A percentile compares a stretch with the other conserved stretches of the same genome.
Evolutionary conservation across 352 stramenopile species (phyloP).

Genomic region (Phytophthora boehmeriae): DNA sequence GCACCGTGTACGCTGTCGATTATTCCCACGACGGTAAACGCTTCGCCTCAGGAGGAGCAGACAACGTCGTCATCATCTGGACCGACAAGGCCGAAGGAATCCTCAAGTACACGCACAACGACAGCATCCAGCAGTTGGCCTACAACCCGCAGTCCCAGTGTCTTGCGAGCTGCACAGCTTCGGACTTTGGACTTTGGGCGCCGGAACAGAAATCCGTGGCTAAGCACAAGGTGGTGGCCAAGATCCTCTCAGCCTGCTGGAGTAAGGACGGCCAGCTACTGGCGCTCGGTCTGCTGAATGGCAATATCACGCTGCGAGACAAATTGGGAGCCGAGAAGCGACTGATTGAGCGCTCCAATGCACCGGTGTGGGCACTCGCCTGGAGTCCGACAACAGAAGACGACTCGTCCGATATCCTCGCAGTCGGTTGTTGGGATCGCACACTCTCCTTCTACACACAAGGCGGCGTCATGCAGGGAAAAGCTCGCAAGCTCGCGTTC

Average conservation of each 20-base stretch:
- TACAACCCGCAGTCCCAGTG: constrained; percentile 94
- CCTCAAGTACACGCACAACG: constrained; percentile 97
- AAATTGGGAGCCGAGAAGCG: constrained; percentile 92
- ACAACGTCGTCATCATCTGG: constrained; percentile 98
- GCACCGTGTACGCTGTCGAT: constrained; percentile 92
- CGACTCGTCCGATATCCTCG: constrained; percentile 80
- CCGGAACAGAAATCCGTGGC: constrained; percentile 93
- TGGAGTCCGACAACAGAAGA: constrained; percentile 88
- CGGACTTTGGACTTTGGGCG: constrained; percentile 95
- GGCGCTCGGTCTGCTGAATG: constrained; percentile 92
- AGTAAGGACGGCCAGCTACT: constrained; percentile 92
- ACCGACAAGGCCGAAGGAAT: constrained; percentile 93
- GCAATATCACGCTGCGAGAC: constrained; percentile 91
- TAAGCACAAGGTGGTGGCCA: constrained; percentile 95
- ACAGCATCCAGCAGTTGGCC: constrained; percentile 91
- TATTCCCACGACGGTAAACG: constrained; percentile 92
- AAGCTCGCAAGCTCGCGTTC: constrained; percentile 91
- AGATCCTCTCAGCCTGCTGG: constrained; percentile 93
- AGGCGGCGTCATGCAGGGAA: constrained; percentile 82
- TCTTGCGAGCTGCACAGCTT: constrained; percentile 92
- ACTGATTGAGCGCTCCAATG: constrained; percentile 82
- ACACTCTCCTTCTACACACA: constrained; percentile 93
- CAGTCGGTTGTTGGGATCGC: constrained; percentile 94
- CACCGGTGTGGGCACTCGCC: constrained; percentile 86
- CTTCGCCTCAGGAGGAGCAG: constrained; percentile 92